Conservation (phyloP, 192 early-diverging fungal species). For the Coemansia sp. region DNA sequence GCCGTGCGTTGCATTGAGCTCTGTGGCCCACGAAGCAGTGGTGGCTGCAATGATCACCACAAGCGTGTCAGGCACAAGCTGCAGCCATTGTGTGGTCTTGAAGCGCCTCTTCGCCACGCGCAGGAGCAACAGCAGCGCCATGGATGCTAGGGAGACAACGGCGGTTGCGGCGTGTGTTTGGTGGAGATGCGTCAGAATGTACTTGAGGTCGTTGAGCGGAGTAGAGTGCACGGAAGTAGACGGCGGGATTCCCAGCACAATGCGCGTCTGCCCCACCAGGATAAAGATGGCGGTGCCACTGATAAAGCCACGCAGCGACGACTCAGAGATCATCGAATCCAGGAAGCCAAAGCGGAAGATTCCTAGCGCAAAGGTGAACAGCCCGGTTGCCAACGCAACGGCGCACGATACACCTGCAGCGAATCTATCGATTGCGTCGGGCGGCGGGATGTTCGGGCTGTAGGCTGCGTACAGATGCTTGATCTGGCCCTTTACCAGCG, state of each 20-base stretch:
- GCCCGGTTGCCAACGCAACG: constrained; percentile 86
- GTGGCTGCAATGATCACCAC: constrained; percentile 80
- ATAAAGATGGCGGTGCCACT: constrained; percentile 92
- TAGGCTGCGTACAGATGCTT: constrained; percentile 50
- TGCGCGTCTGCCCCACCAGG: constrained; percentile 82
- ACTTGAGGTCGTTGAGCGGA: constrained; percentile 74
- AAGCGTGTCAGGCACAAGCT: constrained; percentile 89
- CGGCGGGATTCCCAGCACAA: constrained; percentile 66
- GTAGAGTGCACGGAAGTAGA: constrained; percentile 68
- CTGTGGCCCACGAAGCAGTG: constrained; percentile 63
- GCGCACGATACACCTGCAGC: constrained; percentile 59
- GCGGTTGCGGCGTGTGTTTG: constrained; percentile 70
- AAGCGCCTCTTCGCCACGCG: constrained; percentile 43
- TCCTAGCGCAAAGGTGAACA: constrained; percentile 90
- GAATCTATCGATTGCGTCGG: constrained; percentile 56
- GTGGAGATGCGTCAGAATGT: constrained; percentile 66
- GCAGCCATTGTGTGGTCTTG: constrained; percentile 57
- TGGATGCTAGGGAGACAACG: constrained; percentile 65
- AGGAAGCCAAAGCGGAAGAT: constrained; percentile 97
- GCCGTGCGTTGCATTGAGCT: constrained; percentile 57
- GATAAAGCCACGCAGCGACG: constrained; percentile 93
- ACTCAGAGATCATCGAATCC: constrained; percentile 92
- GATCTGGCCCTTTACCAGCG: constrained; percentile 64
- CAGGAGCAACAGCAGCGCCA: constrained; percentile 68
- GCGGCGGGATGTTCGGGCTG: constrained; percentile 53